Evolutionary conservation across 257 asterid genomes (phyloP).

Genomic region (Solanum lignicaule): DNA sequence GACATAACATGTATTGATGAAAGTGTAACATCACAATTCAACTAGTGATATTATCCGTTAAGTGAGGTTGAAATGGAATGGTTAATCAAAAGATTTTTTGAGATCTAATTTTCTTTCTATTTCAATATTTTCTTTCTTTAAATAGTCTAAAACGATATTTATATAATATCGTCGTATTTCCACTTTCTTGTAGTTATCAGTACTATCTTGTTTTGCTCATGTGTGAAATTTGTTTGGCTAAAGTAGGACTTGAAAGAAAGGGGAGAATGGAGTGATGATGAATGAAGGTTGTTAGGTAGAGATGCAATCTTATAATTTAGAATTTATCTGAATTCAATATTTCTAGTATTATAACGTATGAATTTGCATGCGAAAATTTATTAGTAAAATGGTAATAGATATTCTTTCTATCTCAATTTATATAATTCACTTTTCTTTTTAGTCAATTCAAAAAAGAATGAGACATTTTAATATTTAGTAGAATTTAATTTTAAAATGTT

Average conservation of each 20-base stretch:
- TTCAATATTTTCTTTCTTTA: not conserved
- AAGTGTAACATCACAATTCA: not conserved
- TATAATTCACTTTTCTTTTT: too few relatives aligned
- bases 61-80: too few relatives aligned
- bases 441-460: too few relatives aligned
- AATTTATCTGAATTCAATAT: not conserved
- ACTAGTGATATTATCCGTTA: not conserved
- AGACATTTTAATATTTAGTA: too few relatives aligned
- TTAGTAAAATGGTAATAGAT: not conserved
- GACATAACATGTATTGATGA: not conserved
- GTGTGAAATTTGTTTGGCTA: not conserved
- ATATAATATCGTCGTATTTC: too few relatives aligned
- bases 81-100: not conserved
- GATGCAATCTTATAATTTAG: not conserved
- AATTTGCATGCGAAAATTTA: not conserved
- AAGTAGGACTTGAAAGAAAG: not conserved
- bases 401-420: too few relatives aligned
- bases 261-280: not conserved
- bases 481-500: too few relatives aligned
- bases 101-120: not conserved
- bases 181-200: not conserved
- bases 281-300: not conserved
- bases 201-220: not conserved
- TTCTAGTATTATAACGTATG: not conserved
- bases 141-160: too few relatives aligned